Conservation (phyloP, 148 eudicot genomes). For the Rhododendron ovatum region DNA sequence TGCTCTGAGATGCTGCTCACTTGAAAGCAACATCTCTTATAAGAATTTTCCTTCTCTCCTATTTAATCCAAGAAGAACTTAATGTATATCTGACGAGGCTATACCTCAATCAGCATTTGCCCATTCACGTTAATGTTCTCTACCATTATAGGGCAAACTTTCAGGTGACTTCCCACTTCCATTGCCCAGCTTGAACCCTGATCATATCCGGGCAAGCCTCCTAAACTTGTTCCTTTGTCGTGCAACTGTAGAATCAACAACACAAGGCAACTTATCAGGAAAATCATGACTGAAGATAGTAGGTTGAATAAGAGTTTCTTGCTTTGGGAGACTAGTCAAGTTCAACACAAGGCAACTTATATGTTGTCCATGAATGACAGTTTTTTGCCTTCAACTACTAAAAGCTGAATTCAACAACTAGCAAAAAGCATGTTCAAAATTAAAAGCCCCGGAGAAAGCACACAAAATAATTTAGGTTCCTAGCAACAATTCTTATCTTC, state of each 20-base stretch:
- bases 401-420: background rate
- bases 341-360: background rate
- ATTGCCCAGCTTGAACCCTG: conserved; percentile 98
- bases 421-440: background rate
- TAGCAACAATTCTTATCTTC: background rate
- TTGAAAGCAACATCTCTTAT: background rate
- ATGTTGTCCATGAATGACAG: background rate
- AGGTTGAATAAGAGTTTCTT: too few relatives aligned
- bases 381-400: background rate
- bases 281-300: background rate
- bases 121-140: conserved; percentile 72
- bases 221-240: conserved; percentile 43
- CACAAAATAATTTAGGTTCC: background rate
- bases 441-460: background rate
- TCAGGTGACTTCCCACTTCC: conserved; percentile 77
- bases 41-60: background rate
- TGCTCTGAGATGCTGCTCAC: background rate
- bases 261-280: conserved; percentile 9
- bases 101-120: conserved; percentile 79
- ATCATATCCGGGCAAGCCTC: conserved; percentile 43
- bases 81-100: background rate
- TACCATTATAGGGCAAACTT: conserved; percentile 68
- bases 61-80: background rate
- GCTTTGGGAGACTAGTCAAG: background rate
- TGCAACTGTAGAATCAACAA: conserved; percentile 41